Base-by-base conservation (phyloP, 2,329 filamentous ascomycete genomes). In the Lachnellula subtilissima region DNA sequence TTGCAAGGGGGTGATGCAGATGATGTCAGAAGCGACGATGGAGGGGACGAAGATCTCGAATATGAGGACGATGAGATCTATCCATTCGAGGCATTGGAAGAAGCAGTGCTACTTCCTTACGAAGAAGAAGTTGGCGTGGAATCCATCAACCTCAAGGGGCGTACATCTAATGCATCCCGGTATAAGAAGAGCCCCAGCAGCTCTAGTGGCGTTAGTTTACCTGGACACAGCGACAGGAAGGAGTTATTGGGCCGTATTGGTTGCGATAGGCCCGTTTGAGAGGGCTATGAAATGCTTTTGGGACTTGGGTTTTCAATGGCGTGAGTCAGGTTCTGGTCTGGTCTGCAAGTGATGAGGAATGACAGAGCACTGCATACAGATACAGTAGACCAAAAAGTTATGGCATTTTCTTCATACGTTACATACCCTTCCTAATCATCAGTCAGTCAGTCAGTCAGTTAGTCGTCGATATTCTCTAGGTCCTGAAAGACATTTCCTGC, bases 1-100 rank as follows among this genome's bases (percentile, higher is more conserved):
- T 70, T 97, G 37, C 82, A 80, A 50, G 92, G 93, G 35, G 82
- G 80, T 39, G 78, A 83, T 35, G 91, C 93, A 5, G 91, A 97
- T 61, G 94, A 99, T 68, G 82, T 84, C 17, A 85, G 94, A 54
- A 96, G 90, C 61, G 93, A 97, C 64, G 90, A 91, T 61, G 91
- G 96, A 72, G 87, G 76, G 5, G 89, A 86, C 22, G 85, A 81
- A 2, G 83, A 84, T 23, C 79, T 82, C n/a, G 76, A 79, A 17
- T 66, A 71, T 35, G 64, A 66, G 35, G 3, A 48, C 4, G 47
- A 56, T 5, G 54, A 59, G 32, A 17, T 47, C 11, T 54, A 58
- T 9, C 28, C 28, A 9, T 40, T 54, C 22, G 54, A 60, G 11
- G 37, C 53, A 2, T 12, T 61, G 4, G 57, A 59, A 11, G 60